phyloP scores from a whole-genome alignment of 1,139 yeast genomes.

The Candida glucosophila region DNA sequence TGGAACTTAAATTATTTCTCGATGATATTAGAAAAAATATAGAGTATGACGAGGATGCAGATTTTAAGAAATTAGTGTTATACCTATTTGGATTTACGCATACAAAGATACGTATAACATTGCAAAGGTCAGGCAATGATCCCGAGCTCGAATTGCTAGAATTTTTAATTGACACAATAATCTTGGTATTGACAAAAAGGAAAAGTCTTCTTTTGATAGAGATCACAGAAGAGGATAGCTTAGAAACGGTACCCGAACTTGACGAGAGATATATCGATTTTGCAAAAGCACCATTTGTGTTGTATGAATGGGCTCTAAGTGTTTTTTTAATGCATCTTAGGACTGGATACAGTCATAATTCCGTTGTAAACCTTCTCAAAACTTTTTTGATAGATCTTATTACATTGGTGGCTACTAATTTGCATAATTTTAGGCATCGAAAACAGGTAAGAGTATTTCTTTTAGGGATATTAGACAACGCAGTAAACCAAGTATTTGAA shows the following conservation, averaged over 20 bases:
- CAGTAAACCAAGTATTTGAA: constrained; percentile 4
- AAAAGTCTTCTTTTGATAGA: constrained; percentile 17
- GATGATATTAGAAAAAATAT: constrained; percentile 28
- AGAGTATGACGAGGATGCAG: constrained; percentile 22
- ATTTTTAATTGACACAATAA: constrained; percentile 16
- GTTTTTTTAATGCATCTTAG: constrained; percentile 18
- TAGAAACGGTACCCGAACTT: constrained; percentile 2
- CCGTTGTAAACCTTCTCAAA: constrained; percentile 17
- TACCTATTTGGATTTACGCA: constrained; percentile 26
- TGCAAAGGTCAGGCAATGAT: constrained; percentile 4
- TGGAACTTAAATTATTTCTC: constrained; percentile 20
- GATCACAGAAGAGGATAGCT: constrained; percentile 6
- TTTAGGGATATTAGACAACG: constrained; percentile 8
- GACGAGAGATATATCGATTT: too few relatives aligned
- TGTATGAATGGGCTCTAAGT: constrained; percentile 28
- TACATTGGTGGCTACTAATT: constrained; percentile 20
- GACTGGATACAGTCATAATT: constrained; percentile 8
- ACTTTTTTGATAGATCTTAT: constrained; percentile 23
- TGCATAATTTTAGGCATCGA: constrained; percentile 20
- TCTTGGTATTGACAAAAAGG: constrained; percentile 20
- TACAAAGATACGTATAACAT: constrained; percentile 12
- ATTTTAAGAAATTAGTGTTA: constrained; percentile 27
- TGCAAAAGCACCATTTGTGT: too few relatives aligned
- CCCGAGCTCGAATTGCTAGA: constrained; percentile 9
- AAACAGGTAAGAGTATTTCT: constrained; percentile 11